Evolutionary conservation across 345 rosid genomes (phyloP).

Genomic region (Dimocarpus longan): DNA sequence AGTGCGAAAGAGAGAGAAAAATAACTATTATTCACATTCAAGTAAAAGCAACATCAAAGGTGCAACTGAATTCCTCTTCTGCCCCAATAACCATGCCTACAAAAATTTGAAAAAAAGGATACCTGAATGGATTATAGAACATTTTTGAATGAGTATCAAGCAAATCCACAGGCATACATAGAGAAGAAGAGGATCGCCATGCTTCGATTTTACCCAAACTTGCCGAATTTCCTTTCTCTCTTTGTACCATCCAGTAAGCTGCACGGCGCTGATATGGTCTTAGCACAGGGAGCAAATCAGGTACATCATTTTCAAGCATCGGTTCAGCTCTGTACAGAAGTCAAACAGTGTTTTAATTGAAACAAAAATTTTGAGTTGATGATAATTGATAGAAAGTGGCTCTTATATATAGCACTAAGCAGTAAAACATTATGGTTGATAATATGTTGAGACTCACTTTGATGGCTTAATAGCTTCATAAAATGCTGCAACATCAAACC

Average conservation of each 20-base stretch:
- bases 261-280: constrained; percentile 97
- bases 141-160: constrained; percentile 66
- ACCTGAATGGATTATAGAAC: constrained; percentile 98
- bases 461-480: constrained; percentile 97
- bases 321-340: constrained; percentile 51
- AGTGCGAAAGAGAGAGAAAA: constrained; percentile 7
- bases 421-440: background rate
- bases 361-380: constrained; percentile 14
- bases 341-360: constrained; percentile 13
- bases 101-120: constrained; percentile 18
- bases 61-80: constrained; percentile 12
- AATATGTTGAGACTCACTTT: constrained; percentile 57
- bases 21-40: constrained; percentile 10
- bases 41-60: background rate
- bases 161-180: constrained; percentile 63
- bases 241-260: constrained; percentile 89
- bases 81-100: background rate
- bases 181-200: constrained; percentile 61
- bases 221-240: constrained; percentile 69
- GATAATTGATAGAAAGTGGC: background rate
- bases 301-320: constrained; percentile 63
- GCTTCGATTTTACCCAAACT: constrained; percentile 38
- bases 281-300: constrained; percentile 74
- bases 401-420: constrained; percentile 11
- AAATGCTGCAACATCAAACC: constrained; percentile 75